phyloP scores from a whole-genome alignment of 305 asterid species.

The Fraxinus ornus region DNA sequence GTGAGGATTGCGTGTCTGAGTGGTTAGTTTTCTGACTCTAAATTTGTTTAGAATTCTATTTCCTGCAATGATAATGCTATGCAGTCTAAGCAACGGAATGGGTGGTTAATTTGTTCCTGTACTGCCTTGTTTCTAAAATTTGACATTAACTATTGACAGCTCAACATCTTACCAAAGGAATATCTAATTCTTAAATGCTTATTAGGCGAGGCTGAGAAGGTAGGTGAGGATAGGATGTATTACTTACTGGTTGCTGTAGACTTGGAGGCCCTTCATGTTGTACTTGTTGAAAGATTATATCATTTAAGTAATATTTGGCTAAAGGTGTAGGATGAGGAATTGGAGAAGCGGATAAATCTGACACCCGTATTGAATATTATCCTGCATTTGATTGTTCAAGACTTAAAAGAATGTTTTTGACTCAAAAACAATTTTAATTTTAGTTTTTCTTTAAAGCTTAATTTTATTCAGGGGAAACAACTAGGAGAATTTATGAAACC shows the following conservation, averaged over 20 bases:
- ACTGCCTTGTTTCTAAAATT: not conserved
- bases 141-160: not conserved
- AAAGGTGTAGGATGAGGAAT: not conserved
- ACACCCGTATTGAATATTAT: not conserved
- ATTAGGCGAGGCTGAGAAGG: not conserved
- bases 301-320: not conserved
- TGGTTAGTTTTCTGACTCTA: slow-evolving; percentile 41
- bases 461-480: not conserved
- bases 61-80: not conserved
- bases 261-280: not conserved
- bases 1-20: slow-evolving; percentile 72
- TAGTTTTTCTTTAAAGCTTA: not conserved
- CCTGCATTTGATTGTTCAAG: not conserved
- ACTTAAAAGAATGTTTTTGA: not conserved
- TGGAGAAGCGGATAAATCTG: not conserved
- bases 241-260: not conserved
- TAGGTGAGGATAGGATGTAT: not conserved
- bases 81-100: slow-evolving; percentile 5
- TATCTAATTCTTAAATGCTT: not conserved
- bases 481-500: not conserved
- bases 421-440: not conserved
- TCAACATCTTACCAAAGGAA: not conserved
- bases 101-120: not conserved
- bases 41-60: not conserved
- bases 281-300: not conserved